phyloP scores from a whole-genome alignment of 371 early-diverging fungal species.

The Syncephalastrum racemosum region DNA sequence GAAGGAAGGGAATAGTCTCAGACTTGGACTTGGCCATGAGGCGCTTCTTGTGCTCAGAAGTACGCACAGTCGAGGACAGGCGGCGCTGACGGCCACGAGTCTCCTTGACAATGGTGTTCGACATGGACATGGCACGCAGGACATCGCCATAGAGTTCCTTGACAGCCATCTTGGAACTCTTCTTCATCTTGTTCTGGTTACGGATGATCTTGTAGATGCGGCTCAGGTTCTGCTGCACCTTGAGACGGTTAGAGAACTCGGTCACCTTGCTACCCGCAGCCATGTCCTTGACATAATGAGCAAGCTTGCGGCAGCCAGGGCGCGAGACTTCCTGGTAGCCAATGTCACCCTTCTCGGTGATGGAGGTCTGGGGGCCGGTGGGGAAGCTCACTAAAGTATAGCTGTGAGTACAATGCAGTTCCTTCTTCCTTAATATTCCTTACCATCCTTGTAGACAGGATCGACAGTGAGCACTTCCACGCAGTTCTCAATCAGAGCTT shows the following conservation, averaged over 20 bases:
- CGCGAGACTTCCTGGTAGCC: constrained; percentile 80
- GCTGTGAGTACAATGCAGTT: neutral
- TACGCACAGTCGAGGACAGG: constrained; percentile 46
- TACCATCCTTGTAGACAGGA: constrained; percentile 88
- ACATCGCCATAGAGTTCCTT: constrained; percentile 74
- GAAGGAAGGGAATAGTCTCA: constrained; percentile 80
- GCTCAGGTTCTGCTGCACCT: constrained; percentile 76
- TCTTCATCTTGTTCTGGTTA: constrained; percentile 73
- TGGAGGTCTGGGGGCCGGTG: constrained; percentile 78
- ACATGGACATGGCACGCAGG: constrained; percentile 74
- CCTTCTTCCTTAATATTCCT: constrained; percentile 17
- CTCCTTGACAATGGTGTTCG: constrained; percentile 64
- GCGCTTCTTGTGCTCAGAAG: constrained; percentile 48
- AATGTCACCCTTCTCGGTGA: constrained; percentile 82
- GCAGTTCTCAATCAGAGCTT: constrained; percentile 87
- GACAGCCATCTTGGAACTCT: constrained; percentile 69
- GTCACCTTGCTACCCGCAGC: constrained; percentile 69
- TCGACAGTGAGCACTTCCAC: constrained; percentile 71
- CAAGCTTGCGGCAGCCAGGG: constrained; percentile 64
- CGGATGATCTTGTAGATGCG: constrained; percentile 81
- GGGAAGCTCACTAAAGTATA: constrained; percentile 57
- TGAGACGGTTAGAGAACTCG: constrained; percentile 69
- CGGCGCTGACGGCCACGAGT: constrained; percentile 51
- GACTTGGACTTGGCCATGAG: constrained; percentile 51
- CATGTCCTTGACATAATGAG: constrained; percentile 74